Evolutionary conservation across 306 rosid genomes (phyloP), one percentile per base, ranked within the genome.

Genomic region (Canavalia gladiata): DNA sequence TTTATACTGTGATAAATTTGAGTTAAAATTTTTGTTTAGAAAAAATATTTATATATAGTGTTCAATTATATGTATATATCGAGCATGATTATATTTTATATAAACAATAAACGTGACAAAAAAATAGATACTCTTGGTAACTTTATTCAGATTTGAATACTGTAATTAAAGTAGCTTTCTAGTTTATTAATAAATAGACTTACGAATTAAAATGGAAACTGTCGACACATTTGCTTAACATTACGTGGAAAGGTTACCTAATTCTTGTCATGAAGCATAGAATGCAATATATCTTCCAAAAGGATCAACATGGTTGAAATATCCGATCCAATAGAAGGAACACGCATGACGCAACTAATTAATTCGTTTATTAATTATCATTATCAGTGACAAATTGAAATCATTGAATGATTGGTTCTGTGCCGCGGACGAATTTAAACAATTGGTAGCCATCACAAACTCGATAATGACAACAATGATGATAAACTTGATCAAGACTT

Each of bases 171-270:
- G 37, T 54, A 18, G 10, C 62, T 72, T 72, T 54, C 12, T 0
- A 1, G n/a, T 1, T 54, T 25, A 57, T 74, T 56, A 55, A 28
- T 74, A 28, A 9, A 56, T 41, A 55, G 3, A 8, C 0, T 0
- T 30, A 59, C 5, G 31, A 59, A 31, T 28, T 63, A 34, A 43
- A n/a, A 50, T 25, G 18, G 42, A 62, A 64, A 77, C 25, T 18
- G 28, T 64, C 9, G 43, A 52, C 43, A 29, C 8, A 18, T 35
- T 65, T 54, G 69, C 28, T 78, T 6, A 39, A 37, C 12, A 52
- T 77, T 81, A 83, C 85, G 85, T 83, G 84, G 77, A 75, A 77
- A 47, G 66, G 41, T 34, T 55, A 76, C 84, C 87, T 64, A 68
- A 81, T 46, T 78, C 55, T 76, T 84, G 79, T 84, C 84, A 86